phyloP scores from a whole-genome alignment of 2,329 filamentous ascomycete genomes.

The Beauveria bassiana region DNA sequence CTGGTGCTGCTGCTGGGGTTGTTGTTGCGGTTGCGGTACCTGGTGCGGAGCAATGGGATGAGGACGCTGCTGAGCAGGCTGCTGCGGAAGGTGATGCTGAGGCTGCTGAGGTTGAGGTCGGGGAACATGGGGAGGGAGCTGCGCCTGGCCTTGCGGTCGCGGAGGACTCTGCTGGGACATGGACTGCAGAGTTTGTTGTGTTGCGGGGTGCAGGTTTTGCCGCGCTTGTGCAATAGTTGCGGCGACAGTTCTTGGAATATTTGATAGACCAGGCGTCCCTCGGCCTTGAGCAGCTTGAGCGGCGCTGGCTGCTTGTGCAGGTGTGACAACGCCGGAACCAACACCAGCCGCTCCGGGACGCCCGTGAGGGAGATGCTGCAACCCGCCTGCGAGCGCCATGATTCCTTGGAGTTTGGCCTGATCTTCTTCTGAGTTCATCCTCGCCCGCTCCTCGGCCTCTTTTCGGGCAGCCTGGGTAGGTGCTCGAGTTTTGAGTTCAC shows the following conservation, averaged over 20 bases:
- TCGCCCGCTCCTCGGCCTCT: slow-evolving; percentile 57
- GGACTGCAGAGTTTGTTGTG: slow-evolving; percentile 16
- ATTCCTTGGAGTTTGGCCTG: slow-evolving; percentile 54
- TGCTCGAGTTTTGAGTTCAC: slow-evolving; percentile 78
- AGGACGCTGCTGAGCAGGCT: slow-evolving; percentile 13
- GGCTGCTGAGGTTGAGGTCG: slow-evolving; percentile 13
- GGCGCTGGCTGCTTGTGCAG: slow-evolving; percentile 24
- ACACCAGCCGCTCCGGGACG: slow-evolving; percentile 20
- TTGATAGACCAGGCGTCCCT: slow-evolving; percentile 16
- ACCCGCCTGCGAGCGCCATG: slow-evolving; percentile 44
- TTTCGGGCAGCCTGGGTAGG: slow-evolving; percentile 65
- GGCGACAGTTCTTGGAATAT: slow-evolving; percentile 14
- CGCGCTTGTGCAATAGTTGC: slow-evolving; percentile 21
- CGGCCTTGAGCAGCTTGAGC: slow-evolving; percentile 18
- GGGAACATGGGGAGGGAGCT: slow-evolving; percentile 23
- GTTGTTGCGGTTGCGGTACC: background rate
- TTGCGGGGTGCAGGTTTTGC: slow-evolving; percentile 20
- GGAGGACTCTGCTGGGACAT: slow-evolving; percentile 3
- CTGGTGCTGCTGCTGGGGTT: slow-evolving; percentile 9
- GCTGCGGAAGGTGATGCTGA: slow-evolving; percentile 14
- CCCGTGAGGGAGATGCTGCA: slow-evolving; percentile 35
- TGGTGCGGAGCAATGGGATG: slow-evolving; percentile 1
- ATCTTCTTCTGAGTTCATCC: slow-evolving; percentile 51
- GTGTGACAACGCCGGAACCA: slow-evolving; percentile 25
- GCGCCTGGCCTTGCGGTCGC: slow-evolving; percentile 16